These are phyloP conservation scores for Zoysia japonica DNA, from an alignment of 176 grass and related monocot species.

Conservation along the genomic window DNA sequence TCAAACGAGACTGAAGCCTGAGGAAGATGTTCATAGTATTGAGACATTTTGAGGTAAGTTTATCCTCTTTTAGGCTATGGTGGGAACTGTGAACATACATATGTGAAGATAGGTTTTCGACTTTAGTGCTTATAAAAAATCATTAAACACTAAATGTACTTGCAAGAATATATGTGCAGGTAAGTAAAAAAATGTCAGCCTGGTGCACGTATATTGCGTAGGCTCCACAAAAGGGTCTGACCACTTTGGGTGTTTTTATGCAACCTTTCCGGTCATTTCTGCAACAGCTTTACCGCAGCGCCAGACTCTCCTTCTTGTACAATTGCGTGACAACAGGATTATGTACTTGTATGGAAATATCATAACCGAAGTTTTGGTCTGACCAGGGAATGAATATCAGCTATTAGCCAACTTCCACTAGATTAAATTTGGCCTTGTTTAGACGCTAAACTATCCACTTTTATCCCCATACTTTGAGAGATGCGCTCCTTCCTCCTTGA, in stretches of 20 bases:
- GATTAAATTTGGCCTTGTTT: not conserved
- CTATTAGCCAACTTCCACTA: not conserved
- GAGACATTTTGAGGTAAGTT: slow-evolving; percentile 66
- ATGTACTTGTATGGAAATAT: not conserved
- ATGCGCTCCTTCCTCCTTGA: not conserved
- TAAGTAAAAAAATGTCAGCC: not conserved
- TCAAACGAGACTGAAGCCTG: slow-evolving; percentile 50
- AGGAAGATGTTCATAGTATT: slow-evolving; percentile 44
- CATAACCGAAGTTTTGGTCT: not conserved
- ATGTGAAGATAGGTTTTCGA: not conserved
- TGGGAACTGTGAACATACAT: not conserved
- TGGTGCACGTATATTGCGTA: too few species aligned
- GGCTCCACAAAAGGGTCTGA: too few species aligned
- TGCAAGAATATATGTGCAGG: not conserved
- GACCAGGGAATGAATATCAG: not conserved
- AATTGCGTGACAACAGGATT: not conserved
- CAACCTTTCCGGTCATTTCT: too few species aligned
- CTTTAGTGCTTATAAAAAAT: not conserved
- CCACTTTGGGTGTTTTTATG: too few species aligned
- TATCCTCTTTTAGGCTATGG: not conserved
- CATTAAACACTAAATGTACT: not conserved
- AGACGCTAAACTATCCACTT: not conserved
- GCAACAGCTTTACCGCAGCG: too few species aligned
- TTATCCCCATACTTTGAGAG: not conserved
- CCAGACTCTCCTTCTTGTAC: too few species aligned